Conservation (phyloP, 2,329 filamentous ascomycete species). For the Conoideocrella luteorostrata region DNA sequence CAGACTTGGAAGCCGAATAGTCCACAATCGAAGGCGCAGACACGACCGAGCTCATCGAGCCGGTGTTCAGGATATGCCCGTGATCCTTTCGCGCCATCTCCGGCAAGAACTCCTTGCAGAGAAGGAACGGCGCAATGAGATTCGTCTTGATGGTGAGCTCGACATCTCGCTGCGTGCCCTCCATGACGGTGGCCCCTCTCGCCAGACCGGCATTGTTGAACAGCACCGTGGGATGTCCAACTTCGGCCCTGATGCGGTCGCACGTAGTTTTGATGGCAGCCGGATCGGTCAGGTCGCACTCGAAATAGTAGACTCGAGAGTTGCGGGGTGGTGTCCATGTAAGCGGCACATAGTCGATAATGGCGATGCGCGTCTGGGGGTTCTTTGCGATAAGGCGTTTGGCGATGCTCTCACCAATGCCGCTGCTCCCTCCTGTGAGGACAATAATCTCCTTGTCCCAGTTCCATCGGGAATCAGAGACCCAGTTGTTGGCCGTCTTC, state of each 20-base stretch:
- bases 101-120: slow-evolving; percentile 53
- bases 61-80: slow-evolving; percentile 58
- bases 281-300: slow-evolving; percentile 29
- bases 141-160: slow-evolving; percentile 36
- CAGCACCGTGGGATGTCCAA: slow-evolving; percentile 31
- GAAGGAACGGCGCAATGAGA: slow-evolving; percentile 51
- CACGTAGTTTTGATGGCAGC: slow-evolving; percentile 22
- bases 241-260: slow-evolving; percentile 21
- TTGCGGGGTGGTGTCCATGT: slow-evolving; percentile 18
- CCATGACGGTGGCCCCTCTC: slow-evolving; percentile 20
- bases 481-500: slow-evolving; percentile 20
- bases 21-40: slow-evolving; percentile 50
- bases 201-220: slow-evolving; percentile 30
- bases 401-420: slow-evolving; percentile 30
- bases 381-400: slow-evolving; percentile 20
- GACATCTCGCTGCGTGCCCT: slow-evolving; percentile 21
- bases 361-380: slow-evolving; percentile 21
- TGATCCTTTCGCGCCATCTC: slow-evolving; percentile 51
- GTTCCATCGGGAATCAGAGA: slow-evolving; percentile 17
- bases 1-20: slow-evolving; percentile 51
- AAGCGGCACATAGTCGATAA: slow-evolving; percentile 28
- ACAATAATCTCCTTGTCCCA: slow-evolving; percentile 33
- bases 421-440: slow-evolving; percentile 33
- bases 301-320: slow-evolving; percentile 21
- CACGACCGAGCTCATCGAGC: slow-evolving; percentile 49